These are phyloP conservation scores for Cryptococcus sp. DNA, from an alignment of 1,284 basidiomycete species.

Conservation along the genomic window DNA sequence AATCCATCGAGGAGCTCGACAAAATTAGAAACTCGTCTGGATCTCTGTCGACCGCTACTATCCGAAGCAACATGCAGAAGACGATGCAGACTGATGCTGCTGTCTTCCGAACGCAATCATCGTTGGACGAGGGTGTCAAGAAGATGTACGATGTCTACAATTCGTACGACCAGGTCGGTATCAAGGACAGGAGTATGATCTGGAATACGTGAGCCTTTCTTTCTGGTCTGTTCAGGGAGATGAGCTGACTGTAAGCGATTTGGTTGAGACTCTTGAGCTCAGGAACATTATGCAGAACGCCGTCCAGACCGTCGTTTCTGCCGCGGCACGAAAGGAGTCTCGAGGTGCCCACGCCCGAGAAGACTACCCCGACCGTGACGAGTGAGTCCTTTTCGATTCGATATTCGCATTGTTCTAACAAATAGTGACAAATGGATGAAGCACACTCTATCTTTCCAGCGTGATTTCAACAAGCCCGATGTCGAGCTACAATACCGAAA, in stretches of 20 bases:
- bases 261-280: slow-evolving; percentile 94
- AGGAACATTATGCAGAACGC: slow-evolving; percentile 94
- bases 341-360: slow-evolving; percentile 97
- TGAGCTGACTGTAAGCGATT: slow-evolving; percentile 53
- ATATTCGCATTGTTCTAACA: slow-evolving; percentile 1
- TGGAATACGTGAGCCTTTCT: slow-evolving; percentile 79
- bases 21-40: slow-evolving; percentile 80
- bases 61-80: slow-evolving; percentile 96
- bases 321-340: slow-evolving; percentile 93
- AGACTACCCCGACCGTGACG: slow-evolving; percentile 74
- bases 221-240: not conserved
- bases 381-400: slow-evolving; percentile 51
- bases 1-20: slow-evolving; percentile 86
- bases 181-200: slow-evolving; percentile 98
- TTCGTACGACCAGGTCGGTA: slow-evolving; percentile 82
- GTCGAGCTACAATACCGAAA: slow-evolving; percentile 85
- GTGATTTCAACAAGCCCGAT: slow-evolving; percentile 64
- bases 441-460: slow-evolving; percentile 84
- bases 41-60: slow-evolving; percentile 78
- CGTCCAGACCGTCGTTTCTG: slow-evolving; percentile 90
- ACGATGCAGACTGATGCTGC: slow-evolving; percentile 95
- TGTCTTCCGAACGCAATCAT: slow-evolving; percentile 84
- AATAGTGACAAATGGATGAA: slow-evolving; percentile 91
- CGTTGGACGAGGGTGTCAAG: slow-evolving; percentile 85
- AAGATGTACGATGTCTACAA: slow-evolving; percentile 84